Evolutionary conservation across 345 rosid species (phyloP).

Genomic region (Hibiscus tridactylites): DNA sequence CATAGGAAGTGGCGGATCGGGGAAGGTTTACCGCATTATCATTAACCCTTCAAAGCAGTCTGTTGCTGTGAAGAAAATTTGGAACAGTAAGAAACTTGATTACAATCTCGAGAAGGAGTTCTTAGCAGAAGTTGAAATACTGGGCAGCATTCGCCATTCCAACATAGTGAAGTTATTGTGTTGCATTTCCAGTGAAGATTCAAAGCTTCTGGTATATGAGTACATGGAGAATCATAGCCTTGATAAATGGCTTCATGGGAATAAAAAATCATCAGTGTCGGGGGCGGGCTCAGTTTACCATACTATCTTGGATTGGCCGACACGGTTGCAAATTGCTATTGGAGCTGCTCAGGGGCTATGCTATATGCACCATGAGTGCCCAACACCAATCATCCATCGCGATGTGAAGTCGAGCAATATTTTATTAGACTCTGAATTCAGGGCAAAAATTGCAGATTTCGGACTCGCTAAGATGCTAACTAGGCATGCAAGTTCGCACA

Average conservation of each 20-base stretch:
- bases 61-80: constrained; percentile 88
- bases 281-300: constrained; percentile 14
- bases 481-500: constrained; percentile 52
- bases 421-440: constrained; percentile 63
- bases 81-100: constrained; percentile 47
- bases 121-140: constrained; percentile 63
- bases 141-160: constrained; percentile 68
- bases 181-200: constrained; percentile 73
- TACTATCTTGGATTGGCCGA: constrained; percentile 47
- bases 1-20: constrained; percentile 91
- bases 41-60: constrained; percentile 31
- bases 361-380: constrained; percentile 84
- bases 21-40: constrained; percentile 61
- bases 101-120: constrained; percentile 64
- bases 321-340: constrained; percentile 61
- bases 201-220: constrained; percentile 89
- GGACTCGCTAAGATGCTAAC: constrained; percentile 75
- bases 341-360: constrained; percentile 87
- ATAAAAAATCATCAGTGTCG: constrained; percentile 22
- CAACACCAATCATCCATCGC: constrained; percentile 69
- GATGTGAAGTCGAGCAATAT: constrained; percentile 91
- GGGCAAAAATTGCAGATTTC: constrained; percentile 79
- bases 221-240: constrained; percentile 81
- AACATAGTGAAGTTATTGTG: constrained; percentile 81
- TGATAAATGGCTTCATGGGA: constrained; percentile 78